Evolutionary conservation across 768 basidiomycete genomes (phyloP), one percentile per base, ranked within the genome.

Genomic region (Coprinopsis cinerea): DNA sequence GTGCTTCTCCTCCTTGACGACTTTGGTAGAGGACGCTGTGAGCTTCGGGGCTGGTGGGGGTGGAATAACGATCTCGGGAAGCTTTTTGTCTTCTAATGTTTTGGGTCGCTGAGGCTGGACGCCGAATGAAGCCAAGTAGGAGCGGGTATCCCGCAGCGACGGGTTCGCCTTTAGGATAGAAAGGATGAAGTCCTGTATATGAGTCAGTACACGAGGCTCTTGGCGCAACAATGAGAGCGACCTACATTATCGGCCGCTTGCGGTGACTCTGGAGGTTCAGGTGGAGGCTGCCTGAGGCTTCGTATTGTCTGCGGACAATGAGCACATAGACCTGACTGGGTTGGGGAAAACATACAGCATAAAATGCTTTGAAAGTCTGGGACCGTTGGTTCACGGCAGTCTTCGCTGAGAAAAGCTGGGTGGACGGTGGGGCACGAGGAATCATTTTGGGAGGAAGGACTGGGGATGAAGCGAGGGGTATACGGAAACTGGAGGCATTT

Each of bases 91-190:
- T 61, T 55, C 2, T 63, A 49, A 26, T 63, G 55, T 52, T 70
- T 62, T 7, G 64, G 26, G n/a, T 25, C 41, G 57, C 42, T 67
- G 62, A 48, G 79, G 79, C 25, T 82, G 80, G 17, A 82, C 79
- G 5, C 88, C 88, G 64, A 99, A 98, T n/a, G 85, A 90, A 24
- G 84, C 87, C 9, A 96, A 77, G 65, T 96, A 99, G 1, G 85
- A 86, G 47, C 83, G 84, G 24, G 93, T 86, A 63, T 99, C 96
- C 55, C 96, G 76, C 46, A 85, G 66, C 1, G 95, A 97, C 11
- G 96, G 95, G 53, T 89, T 92, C 24, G 96, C 86, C 47, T 88
- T 85, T 45, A 99, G 75, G 59, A 99, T 88, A 26, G 94, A 96
- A 49, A 98, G 70, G 61, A 99, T 93, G 61, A 99, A 94, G 64